Conservation (phyloP, 345 rosid genomes). For the Microthlaspi erraticum region DNA sequence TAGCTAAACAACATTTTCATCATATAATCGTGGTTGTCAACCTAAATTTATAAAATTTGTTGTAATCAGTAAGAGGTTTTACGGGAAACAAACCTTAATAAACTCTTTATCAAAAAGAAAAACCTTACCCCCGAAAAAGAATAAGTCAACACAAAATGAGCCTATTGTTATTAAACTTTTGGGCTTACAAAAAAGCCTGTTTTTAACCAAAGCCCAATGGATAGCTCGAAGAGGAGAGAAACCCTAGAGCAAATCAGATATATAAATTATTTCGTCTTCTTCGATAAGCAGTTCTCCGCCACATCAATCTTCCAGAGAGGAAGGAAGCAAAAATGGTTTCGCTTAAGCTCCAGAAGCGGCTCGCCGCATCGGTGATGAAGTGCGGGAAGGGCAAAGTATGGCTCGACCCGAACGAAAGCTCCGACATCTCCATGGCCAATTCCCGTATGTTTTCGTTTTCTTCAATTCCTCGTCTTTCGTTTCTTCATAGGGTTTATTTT, state of each 20-base stretch:
- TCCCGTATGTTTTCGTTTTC: conserved; percentile 34
- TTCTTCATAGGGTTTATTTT: background rate
- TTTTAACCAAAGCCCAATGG: conserved; percentile 5
- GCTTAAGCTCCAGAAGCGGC: conserved; percentile 48
- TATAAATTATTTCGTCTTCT: conserved; percentile 19
- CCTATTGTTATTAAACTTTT: too few relatives aligned
- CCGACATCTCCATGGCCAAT: conserved; percentile 50
- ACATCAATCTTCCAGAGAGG: conserved; percentile 28
- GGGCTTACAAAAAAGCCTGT: background rate
- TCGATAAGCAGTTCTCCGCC: conserved; percentile 33
- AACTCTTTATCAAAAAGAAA: too few relatives aligned
- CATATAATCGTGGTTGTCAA: too few relatives aligned
- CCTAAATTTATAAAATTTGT: too few relatives aligned
- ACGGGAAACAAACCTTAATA: too few relatives aligned
- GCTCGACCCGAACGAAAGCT: conserved; percentile 48
- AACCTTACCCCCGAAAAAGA: too few relatives aligned
- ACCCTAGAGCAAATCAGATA: conserved; percentile 30
- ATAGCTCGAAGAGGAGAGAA: conserved; percentile 19
- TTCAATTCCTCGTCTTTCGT: background rate
- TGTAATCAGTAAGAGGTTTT: too few relatives aligned
- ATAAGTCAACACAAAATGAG: too few relatives aligned
- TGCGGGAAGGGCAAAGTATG: conserved; percentile 50
- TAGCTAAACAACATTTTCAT: too few relatives aligned
- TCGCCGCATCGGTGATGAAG: conserved; percentile 48
- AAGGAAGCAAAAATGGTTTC: conserved; percentile 43